These are phyloP conservation scores for Fomitopsis serialis DNA, from an alignment of 768 basidiomycete genomes.

Conservation along the genomic window DNA sequence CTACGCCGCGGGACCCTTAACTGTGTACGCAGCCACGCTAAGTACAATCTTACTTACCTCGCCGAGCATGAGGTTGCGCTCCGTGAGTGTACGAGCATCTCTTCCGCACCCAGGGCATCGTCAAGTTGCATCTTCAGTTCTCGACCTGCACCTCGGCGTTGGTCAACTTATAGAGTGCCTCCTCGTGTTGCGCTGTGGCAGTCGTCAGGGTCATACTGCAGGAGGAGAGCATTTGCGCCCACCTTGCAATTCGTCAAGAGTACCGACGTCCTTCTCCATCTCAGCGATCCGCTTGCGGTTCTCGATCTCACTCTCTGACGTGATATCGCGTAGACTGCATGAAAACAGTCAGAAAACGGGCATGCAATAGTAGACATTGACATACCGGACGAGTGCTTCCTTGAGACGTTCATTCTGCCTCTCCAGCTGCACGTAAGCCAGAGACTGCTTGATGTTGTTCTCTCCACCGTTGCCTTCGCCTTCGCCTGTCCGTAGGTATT, in stretches of 20 bases:
- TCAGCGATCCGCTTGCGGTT: conserved; percentile 76
- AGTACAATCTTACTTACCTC: conserved; percentile 49
- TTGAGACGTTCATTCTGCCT: conserved; percentile 95
- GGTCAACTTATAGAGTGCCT: conserved; percentile 70
- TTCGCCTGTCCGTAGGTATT: conserved; percentile 12
- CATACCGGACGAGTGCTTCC: conserved; percentile 84
- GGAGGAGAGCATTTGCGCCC: conserved; percentile 7
- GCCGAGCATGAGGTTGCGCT: conserved; percentile 85
- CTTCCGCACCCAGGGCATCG: conserved; percentile 91
- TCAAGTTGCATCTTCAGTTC: conserved; percentile 93
- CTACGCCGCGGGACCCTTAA: conserved; percentile 30
- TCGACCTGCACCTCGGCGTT: conserved; percentile 88
- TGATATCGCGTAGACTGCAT: conserved; percentile 77
- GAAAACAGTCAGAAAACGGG: neutral
- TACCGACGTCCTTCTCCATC: conserved; percentile 83
- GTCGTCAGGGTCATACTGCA: neutral
- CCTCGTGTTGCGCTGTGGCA: conserved; percentile 68
- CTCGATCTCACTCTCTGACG: conserved; percentile 83
- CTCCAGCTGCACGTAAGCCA: conserved; percentile 83
- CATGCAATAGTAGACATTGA: conserved; percentile 1
- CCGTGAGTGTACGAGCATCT: conserved; percentile 95
- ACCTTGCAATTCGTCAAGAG: conserved; percentile 80
- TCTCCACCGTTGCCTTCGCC: conserved; percentile 23
- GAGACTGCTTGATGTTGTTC: conserved; percentile 44
- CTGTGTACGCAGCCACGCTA: neutral